These are phyloP conservation scores for Sordariomycetes sp. DNA, from an alignment of 2,329 filamentous ascomycete species.

Conservation along the genomic window DNA sequence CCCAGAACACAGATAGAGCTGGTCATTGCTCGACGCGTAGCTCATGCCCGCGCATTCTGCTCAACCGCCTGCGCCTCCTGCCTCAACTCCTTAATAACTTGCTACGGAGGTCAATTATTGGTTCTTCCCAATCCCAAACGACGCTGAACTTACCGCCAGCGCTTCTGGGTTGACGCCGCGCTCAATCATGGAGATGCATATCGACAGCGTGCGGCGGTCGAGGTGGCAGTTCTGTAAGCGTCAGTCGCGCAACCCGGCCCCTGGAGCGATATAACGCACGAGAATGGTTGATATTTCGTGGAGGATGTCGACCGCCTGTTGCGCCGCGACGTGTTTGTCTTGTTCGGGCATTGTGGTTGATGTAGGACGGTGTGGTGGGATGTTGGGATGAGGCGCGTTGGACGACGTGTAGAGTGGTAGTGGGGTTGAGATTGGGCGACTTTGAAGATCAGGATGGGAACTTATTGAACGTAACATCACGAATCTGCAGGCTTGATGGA, in stretches of 20 bases:
- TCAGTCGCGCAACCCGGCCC: neutral
- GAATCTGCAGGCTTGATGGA: no score
- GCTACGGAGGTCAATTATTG: slow-evolving; percentile 23
- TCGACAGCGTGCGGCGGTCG: slow-evolving; percentile 80
- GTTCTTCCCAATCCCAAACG: neutral
- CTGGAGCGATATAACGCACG: slow-evolving; percentile 36
- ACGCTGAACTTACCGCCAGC: slow-evolving; percentile 72
- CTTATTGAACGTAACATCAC: no score
- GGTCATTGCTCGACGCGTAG: no score
- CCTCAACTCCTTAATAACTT: slow-evolving; percentile 50
- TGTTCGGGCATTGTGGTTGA: slow-evolving; percentile 32
- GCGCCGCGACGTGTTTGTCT: slow-evolving; percentile 66
- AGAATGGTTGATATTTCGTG: slow-evolving; percentile 84
- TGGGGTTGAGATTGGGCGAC: no score
- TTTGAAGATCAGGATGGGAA: no score
- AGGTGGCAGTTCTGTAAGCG: slow-evolving; percentile 77
- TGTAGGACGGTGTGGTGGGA: slow-evolving; percentile 1
- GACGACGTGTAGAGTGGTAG: neutral
- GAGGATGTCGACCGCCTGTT: slow-evolving; percentile 75
- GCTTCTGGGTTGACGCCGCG: slow-evolving; percentile 96
- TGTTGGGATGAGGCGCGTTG: neutral
- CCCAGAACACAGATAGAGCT: no score
- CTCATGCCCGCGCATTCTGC: no score
- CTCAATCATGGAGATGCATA: slow-evolving; percentile 95
- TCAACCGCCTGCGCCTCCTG: slow-evolving; percentile 44